A percentile compares a stretch with the other conserved stretches of the same genome.
Conservation (phyloP, 805 yeast genomes). For the Candida ulmi region DNA sequence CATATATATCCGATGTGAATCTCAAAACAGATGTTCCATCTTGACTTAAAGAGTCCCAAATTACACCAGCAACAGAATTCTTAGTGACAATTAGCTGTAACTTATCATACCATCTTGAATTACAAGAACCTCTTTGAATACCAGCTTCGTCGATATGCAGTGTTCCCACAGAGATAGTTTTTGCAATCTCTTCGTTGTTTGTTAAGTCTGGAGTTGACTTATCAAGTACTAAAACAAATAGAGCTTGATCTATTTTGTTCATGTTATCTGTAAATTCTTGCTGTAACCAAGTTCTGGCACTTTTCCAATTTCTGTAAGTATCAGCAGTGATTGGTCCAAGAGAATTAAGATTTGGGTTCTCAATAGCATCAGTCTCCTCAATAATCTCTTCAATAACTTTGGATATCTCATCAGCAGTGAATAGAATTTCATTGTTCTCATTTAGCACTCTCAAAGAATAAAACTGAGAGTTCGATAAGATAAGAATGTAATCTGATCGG, state of each 20-base stretch:
- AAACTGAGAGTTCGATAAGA: constrained; percentile 76
- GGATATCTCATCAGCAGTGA: constrained; percentile 62
- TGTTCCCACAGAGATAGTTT: constrained; percentile 80
- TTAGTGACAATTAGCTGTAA: constrained; percentile 63
- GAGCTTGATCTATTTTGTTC: constrained; percentile 61
- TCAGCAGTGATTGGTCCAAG: constrained; percentile 88
- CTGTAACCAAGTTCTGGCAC: constrained; percentile 49
- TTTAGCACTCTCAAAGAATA: constrained; percentile 85
- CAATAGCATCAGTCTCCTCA: constrained; percentile 57
- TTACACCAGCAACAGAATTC: constrained; percentile 84
- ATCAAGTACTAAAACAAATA: constrained; percentile 78
- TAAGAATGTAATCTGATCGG: constrained; percentile 65
- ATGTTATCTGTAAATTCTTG: constrained; percentile 31
- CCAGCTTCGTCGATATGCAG: constrained; percentile 65
- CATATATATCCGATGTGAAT: constrained; percentile 83
- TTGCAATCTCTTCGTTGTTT: constrained; percentile 26
- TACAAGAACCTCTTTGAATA: constrained; percentile 86
- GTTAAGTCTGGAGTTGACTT: constrained; percentile 58
- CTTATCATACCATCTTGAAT: constrained; percentile 92
- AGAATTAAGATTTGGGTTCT: constrained; percentile 61
- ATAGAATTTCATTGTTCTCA: constrained; percentile 53
- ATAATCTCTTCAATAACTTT: constrained; percentile 61
- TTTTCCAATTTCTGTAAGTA: constrained; percentile 79
- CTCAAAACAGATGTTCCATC: constrained; percentile 90
- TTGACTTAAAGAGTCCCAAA: constrained; percentile 87